These are phyloP conservation scores for Ophiostoma sp. DNA, from an alignment of 2,329 filamentous ascomycete genomes.

Conservation along the genomic window DNA sequence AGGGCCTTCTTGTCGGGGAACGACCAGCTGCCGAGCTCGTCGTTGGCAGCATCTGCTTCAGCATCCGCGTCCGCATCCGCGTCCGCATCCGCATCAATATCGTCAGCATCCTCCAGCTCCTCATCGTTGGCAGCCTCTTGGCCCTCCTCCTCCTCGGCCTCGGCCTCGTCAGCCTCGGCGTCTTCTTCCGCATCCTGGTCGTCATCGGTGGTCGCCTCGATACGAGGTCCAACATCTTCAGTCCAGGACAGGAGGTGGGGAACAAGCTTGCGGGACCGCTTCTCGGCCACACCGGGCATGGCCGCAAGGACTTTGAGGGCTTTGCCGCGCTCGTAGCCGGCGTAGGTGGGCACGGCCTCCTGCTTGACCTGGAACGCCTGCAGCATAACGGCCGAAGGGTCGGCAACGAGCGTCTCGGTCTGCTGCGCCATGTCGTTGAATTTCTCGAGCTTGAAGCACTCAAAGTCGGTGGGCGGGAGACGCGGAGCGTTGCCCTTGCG, in stretches of 20 bases:
- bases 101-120: constrained; percentile 44
- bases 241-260: constrained; percentile 85
- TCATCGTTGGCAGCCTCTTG: constrained; percentile 29
- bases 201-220: constrained; percentile 26
- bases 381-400: constrained; percentile 60
- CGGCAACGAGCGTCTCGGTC: constrained; percentile 54
- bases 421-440: constrained; percentile 55
- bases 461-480: constrained; percentile 67
- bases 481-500: constrained; percentile 31
- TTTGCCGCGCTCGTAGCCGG: constrained; percentile 66
- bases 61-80: neutral
- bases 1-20: constrained; percentile 82
- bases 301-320: constrained; percentile 76
- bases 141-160: constrained; percentile 39
- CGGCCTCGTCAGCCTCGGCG: constrained; percentile 38
- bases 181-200: constrained; percentile 45
- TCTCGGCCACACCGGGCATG: constrained; percentile 78
- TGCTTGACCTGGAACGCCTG: constrained; percentile 66
- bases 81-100: constrained; percentile 28
- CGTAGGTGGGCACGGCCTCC: constrained; percentile 50
- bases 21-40: constrained; percentile 55
- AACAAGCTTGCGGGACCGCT: constrained; percentile 77
- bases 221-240: constrained; percentile 42
- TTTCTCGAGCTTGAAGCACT: constrained; percentile 73
- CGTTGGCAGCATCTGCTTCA: neutral